Evolutionary conservation across 352 stramenopile genomes (phyloP), one percentile per base, ranked within the genome.

Genomic region (Globisporangium abappressorium): DNA sequence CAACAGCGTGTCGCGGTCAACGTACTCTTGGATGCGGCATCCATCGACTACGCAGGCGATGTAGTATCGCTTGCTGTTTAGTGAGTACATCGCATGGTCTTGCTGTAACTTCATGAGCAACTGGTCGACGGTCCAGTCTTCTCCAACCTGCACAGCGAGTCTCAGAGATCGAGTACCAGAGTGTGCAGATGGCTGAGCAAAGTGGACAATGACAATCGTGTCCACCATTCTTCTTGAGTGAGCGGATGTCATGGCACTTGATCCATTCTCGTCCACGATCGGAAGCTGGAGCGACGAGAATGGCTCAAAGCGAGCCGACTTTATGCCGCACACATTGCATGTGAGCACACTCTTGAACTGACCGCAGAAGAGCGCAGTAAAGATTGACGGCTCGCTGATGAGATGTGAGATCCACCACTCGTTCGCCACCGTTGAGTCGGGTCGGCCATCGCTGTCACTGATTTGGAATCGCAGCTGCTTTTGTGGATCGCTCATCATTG

Each of bases 321-420:
- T 82, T 55, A 97, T 92, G 6, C 83, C 86, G 77, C 97, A 99
- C 0, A 63, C 72, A 30, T 79, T 75, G 68, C 97, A 99, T 18
- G 78, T 91, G 14, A 98, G 71, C 15, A 94, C 77, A 68, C 89
- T 97, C 75, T 99, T 98, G 77, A 98, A 99, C 77, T 99, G 97
- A 0, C 97, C 98, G 15, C 84, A 95, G 68, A 99, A 99, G 1
- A 99, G 79, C 20, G 92, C 90, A 2, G 97, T 97, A 57, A 99
- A 89, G 20, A 99, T 92, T 14, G 90, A 98, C 30, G 97, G 85
- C 67, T 99, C 97, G 53, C 94, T 70, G 54, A 97, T 83, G 26
- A 99, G 81, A 72, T 99, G 95, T 55, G 97, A 95, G 9, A 90
- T 79, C 98, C 98, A 99, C 95, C 97, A 99, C 68, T 99, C 98